Evolutionary conservation across 1,139 yeast species (phyloP).

Genomic region (Candida neerlandica): DNA sequence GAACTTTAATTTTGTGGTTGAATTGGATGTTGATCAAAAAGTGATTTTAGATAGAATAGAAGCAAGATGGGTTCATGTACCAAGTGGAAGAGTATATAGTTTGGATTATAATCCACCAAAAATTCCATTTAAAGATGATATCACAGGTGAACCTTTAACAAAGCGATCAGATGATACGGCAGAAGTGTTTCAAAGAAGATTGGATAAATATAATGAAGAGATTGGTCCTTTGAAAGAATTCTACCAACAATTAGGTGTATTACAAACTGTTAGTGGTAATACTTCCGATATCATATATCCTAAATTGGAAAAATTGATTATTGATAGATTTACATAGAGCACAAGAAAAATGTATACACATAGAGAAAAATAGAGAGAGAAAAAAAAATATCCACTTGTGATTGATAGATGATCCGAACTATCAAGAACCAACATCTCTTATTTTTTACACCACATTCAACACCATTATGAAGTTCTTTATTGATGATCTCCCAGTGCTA

Average conservation of each 20-base stretch:
- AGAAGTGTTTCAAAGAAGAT: conserved; percentile 66
- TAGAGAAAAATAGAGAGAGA: not conserved
- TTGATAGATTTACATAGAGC: conserved; percentile 18
- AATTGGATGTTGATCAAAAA: conserved; percentile 77
- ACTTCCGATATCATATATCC: conserved; percentile 87
- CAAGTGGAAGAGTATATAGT: conserved; percentile 86
- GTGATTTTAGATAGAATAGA: conserved; percentile 81
- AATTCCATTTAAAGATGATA: conserved; percentile 75
- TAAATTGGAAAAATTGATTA: conserved; percentile 50
- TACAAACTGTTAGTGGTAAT: conserved; percentile 66
- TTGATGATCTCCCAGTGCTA: conserved; percentile 91
- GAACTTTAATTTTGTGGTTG: conserved; percentile 72
- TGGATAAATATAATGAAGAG: conserved; percentile 61
- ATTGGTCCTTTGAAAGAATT: conserved; percentile 67
- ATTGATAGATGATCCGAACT: not conserved
- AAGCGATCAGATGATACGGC: conserved; percentile 82
- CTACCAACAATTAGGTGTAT: conserved; percentile 55
- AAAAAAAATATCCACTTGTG: not conserved
- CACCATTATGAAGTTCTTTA: conserved; percentile 63
- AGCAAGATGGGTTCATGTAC: conserved; percentile 80
- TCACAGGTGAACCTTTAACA: conserved; percentile 82
- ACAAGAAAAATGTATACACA: not conserved
- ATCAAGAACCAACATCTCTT: not conserved
- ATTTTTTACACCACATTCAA: not conserved
- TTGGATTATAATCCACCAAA: conserved; percentile 88